A percentile compares a stretch with the other conserved stretches of the same genome.
These are phyloP conservation scores for Syzygium aqueum DNA, from an alignment of 345 rosid species.

Conservation along the genomic window DNA sequence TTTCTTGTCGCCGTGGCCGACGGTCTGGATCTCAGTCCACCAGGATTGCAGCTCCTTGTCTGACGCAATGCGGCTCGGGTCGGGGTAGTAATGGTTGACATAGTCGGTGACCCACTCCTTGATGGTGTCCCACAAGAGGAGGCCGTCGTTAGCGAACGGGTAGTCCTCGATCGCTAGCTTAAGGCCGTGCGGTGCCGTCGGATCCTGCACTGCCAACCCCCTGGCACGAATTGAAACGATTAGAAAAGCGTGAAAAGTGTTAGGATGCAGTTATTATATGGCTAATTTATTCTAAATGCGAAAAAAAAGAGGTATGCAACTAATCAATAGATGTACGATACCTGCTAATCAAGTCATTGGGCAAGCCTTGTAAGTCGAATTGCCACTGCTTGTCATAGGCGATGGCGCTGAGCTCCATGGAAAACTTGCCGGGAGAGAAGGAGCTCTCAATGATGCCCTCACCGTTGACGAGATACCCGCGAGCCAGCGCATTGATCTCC, in stretches of 20 bases:
- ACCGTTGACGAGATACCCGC: slow-evolving; percentile 39
- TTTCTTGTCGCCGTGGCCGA: slow-evolving; percentile 46
- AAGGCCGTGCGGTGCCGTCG: slow-evolving; percentile 35
- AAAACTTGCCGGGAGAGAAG: slow-evolving; percentile 50
- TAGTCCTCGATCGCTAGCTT: slow-evolving; percentile 44
- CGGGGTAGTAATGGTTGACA: slow-evolving; percentile 38
- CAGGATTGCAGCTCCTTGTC: slow-evolving; percentile 51
- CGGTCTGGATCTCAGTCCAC: slow-evolving; percentile 42
- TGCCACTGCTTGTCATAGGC: slow-evolving; percentile 43
- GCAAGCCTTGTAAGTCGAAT: slow-evolving; percentile 42
- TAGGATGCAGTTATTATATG: too few species aligned
- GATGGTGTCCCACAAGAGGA: slow-evolving; percentile 32
- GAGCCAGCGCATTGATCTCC: slow-evolving; percentile 69
- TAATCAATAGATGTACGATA: background rate
- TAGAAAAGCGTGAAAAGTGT: background rate
- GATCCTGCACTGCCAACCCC: slow-evolving; percentile 51
- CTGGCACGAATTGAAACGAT: slow-evolving; percentile 5
- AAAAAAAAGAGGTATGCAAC: background rate
- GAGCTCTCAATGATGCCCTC: slow-evolving; percentile 55
- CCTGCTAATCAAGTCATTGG: slow-evolving; percentile 49
- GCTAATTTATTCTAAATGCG: background rate
- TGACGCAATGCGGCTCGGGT: slow-evolving; percentile 7
- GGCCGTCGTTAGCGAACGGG: slow-evolving; percentile 56
- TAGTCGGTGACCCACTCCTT: slow-evolving; percentile 35
- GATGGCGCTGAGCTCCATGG: slow-evolving; percentile 45